These are phyloP conservation scores for Pseudoturritis turrita DNA, from an alignment of 345 rosid species.

Conservation along the genomic window DNA sequence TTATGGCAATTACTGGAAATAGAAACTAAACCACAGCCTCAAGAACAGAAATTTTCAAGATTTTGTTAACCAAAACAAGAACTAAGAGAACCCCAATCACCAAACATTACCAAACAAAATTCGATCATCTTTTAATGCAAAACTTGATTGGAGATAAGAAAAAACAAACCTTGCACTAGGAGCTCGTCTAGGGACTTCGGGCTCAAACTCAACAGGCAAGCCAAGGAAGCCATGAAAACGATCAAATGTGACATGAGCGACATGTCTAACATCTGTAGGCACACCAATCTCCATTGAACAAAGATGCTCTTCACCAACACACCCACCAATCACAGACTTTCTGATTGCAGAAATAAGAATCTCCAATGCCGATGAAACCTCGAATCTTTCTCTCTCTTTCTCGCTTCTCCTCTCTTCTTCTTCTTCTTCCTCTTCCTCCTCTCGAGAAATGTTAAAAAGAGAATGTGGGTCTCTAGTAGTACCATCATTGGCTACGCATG, in stretches of 20 bases:
- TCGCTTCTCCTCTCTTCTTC: constrained; percentile 17
- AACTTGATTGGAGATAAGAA: background rate
- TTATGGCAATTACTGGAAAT: background rate
- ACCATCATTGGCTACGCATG: constrained; percentile 50
- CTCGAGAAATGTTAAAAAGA: constrained; percentile 37
- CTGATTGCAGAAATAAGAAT: constrained; percentile 67
- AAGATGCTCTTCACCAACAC: constrained; percentile 54
- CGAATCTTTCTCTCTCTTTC: constrained; percentile 32
- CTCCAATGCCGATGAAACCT: constrained; percentile 48
- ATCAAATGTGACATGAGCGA: constrained; percentile 99
- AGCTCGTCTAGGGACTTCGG: constrained; percentile 87
- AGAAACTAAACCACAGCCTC: background rate
- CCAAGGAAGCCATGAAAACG: constrained; percentile 98
- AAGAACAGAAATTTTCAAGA: background rate
- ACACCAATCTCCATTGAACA: constrained; percentile 91
- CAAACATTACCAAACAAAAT: background rate
- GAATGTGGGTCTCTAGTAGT: constrained; percentile 28
- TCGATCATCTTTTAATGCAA: background rate
- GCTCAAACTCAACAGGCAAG: constrained; percentile 96
- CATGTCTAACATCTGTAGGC: constrained; percentile 93
- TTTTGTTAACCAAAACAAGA: background rate
- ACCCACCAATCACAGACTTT: constrained; percentile 64
- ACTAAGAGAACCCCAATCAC: background rate
- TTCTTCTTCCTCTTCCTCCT: constrained; percentile 33
- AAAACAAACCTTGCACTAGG: constrained; percentile 88